Evolutionary conservation across 306 rosid genomes (phyloP).

Genomic region (Lathyrus tuberosus): DNA sequence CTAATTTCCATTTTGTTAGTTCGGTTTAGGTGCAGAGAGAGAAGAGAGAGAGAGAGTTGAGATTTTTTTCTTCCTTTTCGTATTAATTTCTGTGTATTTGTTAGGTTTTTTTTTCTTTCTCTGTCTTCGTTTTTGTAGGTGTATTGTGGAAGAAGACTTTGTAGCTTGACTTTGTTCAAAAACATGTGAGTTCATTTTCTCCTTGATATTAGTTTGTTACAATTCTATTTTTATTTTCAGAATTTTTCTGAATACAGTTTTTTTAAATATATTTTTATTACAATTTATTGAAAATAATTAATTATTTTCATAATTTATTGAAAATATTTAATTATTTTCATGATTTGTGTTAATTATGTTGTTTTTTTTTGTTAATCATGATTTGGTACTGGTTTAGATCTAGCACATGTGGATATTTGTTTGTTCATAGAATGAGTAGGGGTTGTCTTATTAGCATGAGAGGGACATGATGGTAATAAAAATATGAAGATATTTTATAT

Average conservation of each 20-base stretch:
- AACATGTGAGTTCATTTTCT: slow-evolving; percentile 46
- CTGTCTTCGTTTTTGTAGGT: slow-evolving; percentile 41
- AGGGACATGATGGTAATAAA: background rate
- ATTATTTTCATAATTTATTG: background rate
- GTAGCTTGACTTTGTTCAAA: slow-evolving; percentile 38
- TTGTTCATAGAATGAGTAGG: too few relatives aligned
- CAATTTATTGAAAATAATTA: background rate
- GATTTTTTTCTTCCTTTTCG: background rate
- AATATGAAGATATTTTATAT: background rate
- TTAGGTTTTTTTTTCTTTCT: slow-evolving; percentile 1
- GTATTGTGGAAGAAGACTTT: slow-evolving; percentile 34
- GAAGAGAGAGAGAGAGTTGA: slow-evolving; percentile 37
- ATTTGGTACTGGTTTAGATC: slow-evolving; percentile 36
- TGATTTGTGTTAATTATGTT: slow-evolving; percentile 30
- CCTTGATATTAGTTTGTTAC: slow-evolving; percentile 6
- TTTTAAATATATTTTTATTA: background rate
- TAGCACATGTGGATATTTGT: slow-evolving; percentile 29
- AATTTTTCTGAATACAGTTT: background rate
- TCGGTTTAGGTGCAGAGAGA: slow-evolving; percentile 33
- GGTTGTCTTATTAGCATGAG: slow-evolving; percentile 25
- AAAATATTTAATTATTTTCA: background rate
- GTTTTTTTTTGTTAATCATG: slow-evolving; percentile 16
- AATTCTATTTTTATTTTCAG: slow-evolving; percentile 1
- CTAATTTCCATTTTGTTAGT: slow-evolving; percentile 28
- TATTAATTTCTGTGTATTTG: background rate